These are phyloP conservation scores for Purshia tridentata DNA, from an alignment of 306 rosid species.

Conservation along the genomic window DNA sequence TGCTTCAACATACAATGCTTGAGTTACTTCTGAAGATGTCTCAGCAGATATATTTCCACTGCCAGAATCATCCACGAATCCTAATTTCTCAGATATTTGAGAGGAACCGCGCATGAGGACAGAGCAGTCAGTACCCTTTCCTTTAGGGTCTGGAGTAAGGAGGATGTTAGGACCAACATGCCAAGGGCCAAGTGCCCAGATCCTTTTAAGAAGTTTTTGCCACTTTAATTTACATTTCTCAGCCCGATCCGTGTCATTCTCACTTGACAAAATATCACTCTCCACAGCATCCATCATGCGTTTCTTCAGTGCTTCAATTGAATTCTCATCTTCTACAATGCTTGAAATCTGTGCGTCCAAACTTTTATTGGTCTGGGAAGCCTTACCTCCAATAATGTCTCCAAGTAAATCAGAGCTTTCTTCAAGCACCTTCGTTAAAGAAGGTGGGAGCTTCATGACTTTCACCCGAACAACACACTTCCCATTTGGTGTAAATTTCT, in stretches of 20 bases:
- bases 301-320: slow-evolving; percentile 50
- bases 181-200: slow-evolving; percentile 89
- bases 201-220: slow-evolving; percentile 69
- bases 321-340: slow-evolving; percentile 40
- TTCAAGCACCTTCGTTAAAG: slow-evolving; percentile 70
- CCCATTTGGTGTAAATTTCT: slow-evolving; percentile 71
- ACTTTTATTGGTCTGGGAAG: slow-evolving; percentile 44
- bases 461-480: slow-evolving; percentile 71
- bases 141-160: slow-evolving; percentile 56
- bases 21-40: slow-evolving; percentile 40
- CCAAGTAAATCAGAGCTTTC: slow-evolving; percentile 70
- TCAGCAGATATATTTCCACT: slow-evolving; percentile 25
- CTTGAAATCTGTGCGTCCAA: slow-evolving; percentile 45
- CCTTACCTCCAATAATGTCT: slow-evolving; percentile 54
- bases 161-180: slow-evolving; percentile 78
- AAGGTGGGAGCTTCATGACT: slow-evolving; percentile 68
- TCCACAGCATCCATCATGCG: slow-evolving; percentile 69
- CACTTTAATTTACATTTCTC: slow-evolving; percentile 63
- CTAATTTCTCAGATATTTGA: slow-evolving; percentile 56
- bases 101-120: slow-evolving; percentile 55
- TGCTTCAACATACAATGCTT: slow-evolving; percentile 47
- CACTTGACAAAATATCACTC: slow-evolving; percentile 50
- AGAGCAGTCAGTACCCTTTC: slow-evolving; percentile 36
- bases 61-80: slow-evolving; percentile 45
- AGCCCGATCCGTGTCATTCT: slow-evolving; percentile 52